These are phyloP conservation scores for Colletotrichum lindemuthianum DNA, from an alignment of 2,329 filamentous ascomycete species.

Conservation along the genomic window DNA sequence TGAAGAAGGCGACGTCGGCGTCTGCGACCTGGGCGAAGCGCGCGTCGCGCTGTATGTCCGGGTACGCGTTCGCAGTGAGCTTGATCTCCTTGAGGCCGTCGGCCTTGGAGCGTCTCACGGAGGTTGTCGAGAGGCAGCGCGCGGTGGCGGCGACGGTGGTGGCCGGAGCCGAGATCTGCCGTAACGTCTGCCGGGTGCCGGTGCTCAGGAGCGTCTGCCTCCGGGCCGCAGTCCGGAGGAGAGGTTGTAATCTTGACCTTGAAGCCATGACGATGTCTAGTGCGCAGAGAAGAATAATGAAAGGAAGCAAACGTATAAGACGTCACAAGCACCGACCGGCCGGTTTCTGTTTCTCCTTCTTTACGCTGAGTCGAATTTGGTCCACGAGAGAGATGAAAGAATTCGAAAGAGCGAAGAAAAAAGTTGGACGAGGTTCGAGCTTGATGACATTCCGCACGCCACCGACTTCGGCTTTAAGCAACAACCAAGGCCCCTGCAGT, in stretches of 20 bases:
- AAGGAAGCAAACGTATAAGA: slow-evolving; percentile 2
- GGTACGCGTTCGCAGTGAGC: slow-evolving; percentile 88
- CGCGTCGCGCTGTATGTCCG: slow-evolving; percentile 80
- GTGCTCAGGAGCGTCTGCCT: slow-evolving; percentile 33
- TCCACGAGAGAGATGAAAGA: neutral
- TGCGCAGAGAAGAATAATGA: neutral
- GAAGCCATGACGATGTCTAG: slow-evolving; percentile 33
- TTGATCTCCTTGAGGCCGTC: slow-evolving; percentile 52
- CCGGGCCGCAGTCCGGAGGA: slow-evolving; percentile 35
- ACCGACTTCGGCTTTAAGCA: slow-evolving; percentile 33
- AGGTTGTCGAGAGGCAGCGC: slow-evolving; percentile 32
- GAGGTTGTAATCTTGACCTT: slow-evolving; percentile 36
- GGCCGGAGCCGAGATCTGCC: slow-evolving; percentile 27
- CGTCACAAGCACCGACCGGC: neutral
- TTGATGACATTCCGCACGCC: neutral
- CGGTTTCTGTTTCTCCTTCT: slow-evolving; percentile 1
- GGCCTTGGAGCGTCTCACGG: slow-evolving; percentile 17
- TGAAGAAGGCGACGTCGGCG: slow-evolving; percentile 87
- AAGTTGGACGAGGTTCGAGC: slow-evolving; percentile 16
- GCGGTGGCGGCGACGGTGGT: slow-evolving; percentile 11
- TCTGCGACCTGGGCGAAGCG: slow-evolving; percentile 78
- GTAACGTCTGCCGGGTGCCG: slow-evolving; percentile 24
- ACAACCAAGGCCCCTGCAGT: slow-evolving; percentile 3
- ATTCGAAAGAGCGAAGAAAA: slow-evolving; percentile 7
- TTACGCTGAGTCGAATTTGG: neutral